Evolutionary conservation across 805 yeast species (phyloP), one percentile per base, ranked within the genome.

Genomic region (Barnettozyma botsteinii): DNA sequence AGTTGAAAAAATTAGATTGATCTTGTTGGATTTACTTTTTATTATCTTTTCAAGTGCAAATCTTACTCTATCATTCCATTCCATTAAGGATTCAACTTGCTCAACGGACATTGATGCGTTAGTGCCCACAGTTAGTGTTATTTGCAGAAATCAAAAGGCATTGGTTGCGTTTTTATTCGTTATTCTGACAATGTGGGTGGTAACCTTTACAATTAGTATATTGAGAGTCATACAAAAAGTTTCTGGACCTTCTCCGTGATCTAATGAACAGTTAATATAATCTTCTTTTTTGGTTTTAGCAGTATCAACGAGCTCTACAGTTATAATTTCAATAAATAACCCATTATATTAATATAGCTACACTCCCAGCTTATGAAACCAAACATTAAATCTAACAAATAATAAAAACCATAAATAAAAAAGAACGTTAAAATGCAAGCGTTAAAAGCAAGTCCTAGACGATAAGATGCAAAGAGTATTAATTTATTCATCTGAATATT

Each of bases 31-130:
- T 58, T 66, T 91, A 31, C 63, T 91, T 24, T 87, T 93, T 60
- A 86, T 93, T 47, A 88, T 91, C 18, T 85, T 89, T 55, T 79
- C 88, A 13, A 76, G 94, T 33, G 96, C 97, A 2, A 89, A 88
- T 57, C 62, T 91, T 40, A 79, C 97, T 5, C 68, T 91, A 27
- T 77, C 96, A 4, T 88, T 88, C 65, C 82, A 87, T 57, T 80
- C 96, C 0, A 65, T 89, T 37, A 84, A 67, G 56, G 96, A 87
- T 56, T 69, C 70, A 31, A 72, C 78, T 51, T 91, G 97, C 8
- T 89, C 91, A 53, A 4, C 46, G 39, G 3, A 50, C 45, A 11
- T 42, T 43, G 31, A 13, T 18, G 13, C 49, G n/a, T n/a, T n/a
- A n/a, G n/a, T n/a, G n/a, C n/a, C n/a, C n/a, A n/a, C n/a, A n/a